Percentiles rank a stretch among this genome's conserved stretches.
These are phyloP conservation scores for Sclerotinia sclerotiorum DNA, from an alignment of 2,329 filamentous ascomycete genomes.

Conservation along the genomic window DNA sequence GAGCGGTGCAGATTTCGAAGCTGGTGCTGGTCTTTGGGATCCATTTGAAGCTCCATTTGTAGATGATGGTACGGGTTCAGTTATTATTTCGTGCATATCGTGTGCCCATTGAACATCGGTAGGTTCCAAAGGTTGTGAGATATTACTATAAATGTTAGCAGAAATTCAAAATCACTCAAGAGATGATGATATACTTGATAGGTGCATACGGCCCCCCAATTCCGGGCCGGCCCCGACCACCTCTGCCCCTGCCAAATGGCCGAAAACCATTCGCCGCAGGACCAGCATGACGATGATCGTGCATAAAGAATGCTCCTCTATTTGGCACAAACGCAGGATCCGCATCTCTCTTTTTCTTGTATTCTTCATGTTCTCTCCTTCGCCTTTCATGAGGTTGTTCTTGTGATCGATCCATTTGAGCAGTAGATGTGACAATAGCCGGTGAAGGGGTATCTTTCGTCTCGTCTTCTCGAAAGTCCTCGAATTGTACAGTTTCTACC, in stretches of 20 bases:
- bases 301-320: slow-evolving; percentile 93
- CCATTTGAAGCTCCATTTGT: slow-evolving; percentile 44
- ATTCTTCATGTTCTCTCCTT: slow-evolving; percentile 86
- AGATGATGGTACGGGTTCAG: slow-evolving; percentile 44
- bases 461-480: slow-evolving; percentile 39
- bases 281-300: slow-evolving; percentile 83
- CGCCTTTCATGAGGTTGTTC: slow-evolving; percentile 67
- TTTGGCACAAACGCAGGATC: slow-evolving; percentile 94
- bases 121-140: slow-evolving; percentile 54
- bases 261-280: slow-evolving; percentile 75
- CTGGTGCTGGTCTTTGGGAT: slow-evolving; percentile 35
- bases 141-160: slow-evolving; percentile 42
- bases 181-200: slow-evolving; percentile 56
- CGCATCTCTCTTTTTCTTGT: slow-evolving; percentile 81
- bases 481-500: slow-evolving; percentile 35
- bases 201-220: slow-evolving; percentile 59
- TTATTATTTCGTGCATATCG: slow-evolving; percentile 82
- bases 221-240: slow-evolving; percentile 57
- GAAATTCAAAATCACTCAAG: slow-evolving; percentile 24
- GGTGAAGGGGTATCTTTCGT: slow-evolving; percentile 36
- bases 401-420: slow-evolving; percentile 46
- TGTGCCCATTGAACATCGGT: slow-evolving; percentile 83
- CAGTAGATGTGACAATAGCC: slow-evolving; percentile 42
- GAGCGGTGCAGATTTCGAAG: slow-evolving; percentile 62
- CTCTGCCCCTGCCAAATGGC: slow-evolving; percentile 63